Conservation (phyloP, 1,284 basidiomycete species). For the Tylopilus sp. region DNA sequence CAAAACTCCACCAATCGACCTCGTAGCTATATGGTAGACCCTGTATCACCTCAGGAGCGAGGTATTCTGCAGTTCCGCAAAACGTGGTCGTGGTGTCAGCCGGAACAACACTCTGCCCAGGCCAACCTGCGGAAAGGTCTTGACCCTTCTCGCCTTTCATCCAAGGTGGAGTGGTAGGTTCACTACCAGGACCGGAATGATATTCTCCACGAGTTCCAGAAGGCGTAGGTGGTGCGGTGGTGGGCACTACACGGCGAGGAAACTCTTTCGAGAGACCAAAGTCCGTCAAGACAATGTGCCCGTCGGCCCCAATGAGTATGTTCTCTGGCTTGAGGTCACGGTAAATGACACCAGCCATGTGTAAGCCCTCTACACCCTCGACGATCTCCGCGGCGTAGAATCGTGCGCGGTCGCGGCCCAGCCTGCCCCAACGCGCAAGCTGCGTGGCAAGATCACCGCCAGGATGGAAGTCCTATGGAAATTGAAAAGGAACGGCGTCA, state of each 20-base stretch:
- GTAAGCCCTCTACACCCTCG: constrained; percentile 89
- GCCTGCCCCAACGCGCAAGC: constrained; percentile 88
- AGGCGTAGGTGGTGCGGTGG: constrained; percentile 56
- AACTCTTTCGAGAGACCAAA: constrained; percentile 92
- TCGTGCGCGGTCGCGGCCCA: constrained; percentile 87
- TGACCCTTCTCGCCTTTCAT: constrained; percentile 58
- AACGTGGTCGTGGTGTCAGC: constrained; percentile 76
- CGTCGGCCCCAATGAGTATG: constrained; percentile 88
- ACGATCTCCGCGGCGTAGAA: constrained; percentile 97
- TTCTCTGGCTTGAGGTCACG: constrained; percentile 94
- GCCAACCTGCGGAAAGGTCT: constrained; percentile 52
- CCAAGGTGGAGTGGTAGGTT: constrained; percentile 63
- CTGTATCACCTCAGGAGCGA: constrained; percentile 92
- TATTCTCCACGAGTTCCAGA: constrained; percentile 51
- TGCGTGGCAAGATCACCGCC: constrained; percentile 97
- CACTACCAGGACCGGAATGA: constrained; percentile 40
- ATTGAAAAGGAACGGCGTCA: constrained; percentile 21
- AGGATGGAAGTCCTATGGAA: constrained; percentile 82
- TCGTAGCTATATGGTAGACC: constrained; percentile 90
- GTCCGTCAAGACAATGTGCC: constrained; percentile 94
- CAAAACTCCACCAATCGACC: constrained; percentile 97
- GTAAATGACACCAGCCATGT: constrained; percentile 83
- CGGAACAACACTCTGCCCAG: constrained; percentile 45
- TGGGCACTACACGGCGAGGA: constrained; percentile 47
- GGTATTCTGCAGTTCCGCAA: constrained; percentile 90